phyloP scores from a whole-genome alignment of 345 rosid species.

The Gossypium anomalum region DNA sequence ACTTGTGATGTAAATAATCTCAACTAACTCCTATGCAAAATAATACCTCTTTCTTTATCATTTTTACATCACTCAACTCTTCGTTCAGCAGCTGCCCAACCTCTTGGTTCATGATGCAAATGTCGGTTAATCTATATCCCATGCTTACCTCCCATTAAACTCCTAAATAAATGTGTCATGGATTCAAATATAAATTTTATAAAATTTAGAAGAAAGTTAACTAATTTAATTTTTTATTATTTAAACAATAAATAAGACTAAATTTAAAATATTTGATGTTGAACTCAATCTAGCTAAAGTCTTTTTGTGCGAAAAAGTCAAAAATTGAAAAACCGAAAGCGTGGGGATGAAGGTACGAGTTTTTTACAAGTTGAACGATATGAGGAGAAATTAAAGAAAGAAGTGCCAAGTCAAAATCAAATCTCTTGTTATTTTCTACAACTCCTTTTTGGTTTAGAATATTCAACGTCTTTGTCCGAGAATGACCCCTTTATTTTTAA shows the following conservation, averaged over 20 bases:
- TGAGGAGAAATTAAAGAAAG: too few species aligned
- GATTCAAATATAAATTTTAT: too few species aligned
- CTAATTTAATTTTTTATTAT: too few species aligned
- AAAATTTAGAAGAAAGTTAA: too few species aligned
- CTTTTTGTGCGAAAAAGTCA: neutral
- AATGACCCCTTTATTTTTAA: neutral
- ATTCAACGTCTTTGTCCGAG: neutral
- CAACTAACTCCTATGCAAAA: neutral
- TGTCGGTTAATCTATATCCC: too few species aligned
- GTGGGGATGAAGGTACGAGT: slow-evolving; percentile 21
- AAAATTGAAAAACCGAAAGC: neutral
- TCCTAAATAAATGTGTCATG: too few species aligned
- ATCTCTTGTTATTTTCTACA: neutral
- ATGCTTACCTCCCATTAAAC: too few species aligned
- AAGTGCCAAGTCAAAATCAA: slow-evolving; percentile 10
- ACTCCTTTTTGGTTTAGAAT: neutral
- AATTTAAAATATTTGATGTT: neutral
- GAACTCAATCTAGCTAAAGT: neutral
- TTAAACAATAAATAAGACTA: too few species aligned
- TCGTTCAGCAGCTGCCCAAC: too few species aligned
- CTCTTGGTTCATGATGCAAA: too few species aligned
- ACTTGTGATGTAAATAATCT: neutral
- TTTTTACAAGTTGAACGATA: slow-evolving; percentile 3
- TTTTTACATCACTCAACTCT: too few species aligned
- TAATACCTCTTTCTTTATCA: too few species aligned